Evolutionary conservation across 805 yeast genomes (phyloP).

Genomic region (Candida ovalis): DNA sequence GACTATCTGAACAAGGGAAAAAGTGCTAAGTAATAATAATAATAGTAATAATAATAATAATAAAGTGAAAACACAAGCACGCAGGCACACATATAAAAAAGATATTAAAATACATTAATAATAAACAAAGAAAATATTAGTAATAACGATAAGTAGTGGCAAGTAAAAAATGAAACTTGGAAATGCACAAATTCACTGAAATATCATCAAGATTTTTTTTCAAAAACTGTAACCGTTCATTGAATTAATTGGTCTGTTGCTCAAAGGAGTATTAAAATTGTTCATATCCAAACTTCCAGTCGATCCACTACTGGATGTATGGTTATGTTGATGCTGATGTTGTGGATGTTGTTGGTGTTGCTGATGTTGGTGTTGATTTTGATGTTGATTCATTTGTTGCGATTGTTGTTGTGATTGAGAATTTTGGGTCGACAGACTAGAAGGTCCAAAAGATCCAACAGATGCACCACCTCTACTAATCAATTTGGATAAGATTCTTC

Average conservation of each 20-base stretch:
- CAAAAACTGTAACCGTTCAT: constrained; percentile 9
- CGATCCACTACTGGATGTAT: not conserved
- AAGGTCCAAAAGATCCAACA: constrained; percentile 5
- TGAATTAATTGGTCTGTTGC: constrained; percentile 8
- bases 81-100: not conserved
- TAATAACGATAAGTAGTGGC: not conserved
- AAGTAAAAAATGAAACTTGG: not conserved
- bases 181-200: constrained; percentile 3
- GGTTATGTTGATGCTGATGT: not conserved
- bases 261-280: not conserved
- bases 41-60: not conserved
- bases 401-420: not conserved
- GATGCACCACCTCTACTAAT: constrained; percentile 31
- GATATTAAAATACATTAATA: constrained; percentile 12
- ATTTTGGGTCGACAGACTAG: not conserved
- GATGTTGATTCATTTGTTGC: not conserved
- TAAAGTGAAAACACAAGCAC: not conserved
- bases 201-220: not conserved
- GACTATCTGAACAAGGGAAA: not conserved
- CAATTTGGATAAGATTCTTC: constrained; percentile 75
- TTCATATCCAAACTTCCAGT: not conserved
- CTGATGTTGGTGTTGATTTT: constrained; percentile 1
- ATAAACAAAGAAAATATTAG: constrained; percentile 2
- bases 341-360: not conserved
- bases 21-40: not conserved